phyloP scores from a whole-genome alignment of 495 filamentous ascomycete genomes.

The Glutinoglossum americanum region DNA sequence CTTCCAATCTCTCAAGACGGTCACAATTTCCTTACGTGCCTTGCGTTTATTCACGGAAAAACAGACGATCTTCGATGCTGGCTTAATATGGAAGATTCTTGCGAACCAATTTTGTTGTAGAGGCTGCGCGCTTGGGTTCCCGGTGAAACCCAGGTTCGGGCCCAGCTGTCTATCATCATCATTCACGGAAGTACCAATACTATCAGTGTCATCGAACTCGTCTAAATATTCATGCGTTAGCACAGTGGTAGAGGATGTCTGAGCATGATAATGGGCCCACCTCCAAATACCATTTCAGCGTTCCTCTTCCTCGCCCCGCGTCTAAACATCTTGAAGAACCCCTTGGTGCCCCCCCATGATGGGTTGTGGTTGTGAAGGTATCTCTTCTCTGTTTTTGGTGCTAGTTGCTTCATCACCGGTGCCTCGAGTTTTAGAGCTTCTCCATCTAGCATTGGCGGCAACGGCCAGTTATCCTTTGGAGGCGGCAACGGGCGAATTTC shows the following conservation, averaged over 20 bases:
- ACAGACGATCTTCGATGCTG: constrained; percentile 48
- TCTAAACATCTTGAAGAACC: constrained; percentile 6
- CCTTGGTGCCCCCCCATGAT: not conserved
- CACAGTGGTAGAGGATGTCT: not conserved
- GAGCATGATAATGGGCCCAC: not conserved
- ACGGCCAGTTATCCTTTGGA: not conserved
- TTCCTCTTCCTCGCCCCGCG: not conserved
- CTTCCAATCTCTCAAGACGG: constrained; percentile 56
- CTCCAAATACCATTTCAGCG: not conserved
- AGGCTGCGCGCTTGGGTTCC: constrained; percentile 10
- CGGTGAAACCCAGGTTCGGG: not conserved
- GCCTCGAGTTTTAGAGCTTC: not conserved
- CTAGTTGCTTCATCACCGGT: not conserved
- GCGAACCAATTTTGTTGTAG: constrained; percentile 64
- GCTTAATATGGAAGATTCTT: constrained; percentile 74
- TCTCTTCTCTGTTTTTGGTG: not conserved
- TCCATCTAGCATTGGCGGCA: not conserved
- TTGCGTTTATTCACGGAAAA: constrained; percentile 45
- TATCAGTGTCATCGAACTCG: not conserved
- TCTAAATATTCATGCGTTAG: not conserved
- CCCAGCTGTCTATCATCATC: not conserved
- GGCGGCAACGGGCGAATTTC: not conserved
- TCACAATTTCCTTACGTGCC: constrained; percentile 51
- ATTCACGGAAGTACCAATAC: not conserved
- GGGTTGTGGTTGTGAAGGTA: not conserved